Base-by-base conservation (phyloP, 192 early-diverging fungal species). In the Coemansia asiatica region DNA sequence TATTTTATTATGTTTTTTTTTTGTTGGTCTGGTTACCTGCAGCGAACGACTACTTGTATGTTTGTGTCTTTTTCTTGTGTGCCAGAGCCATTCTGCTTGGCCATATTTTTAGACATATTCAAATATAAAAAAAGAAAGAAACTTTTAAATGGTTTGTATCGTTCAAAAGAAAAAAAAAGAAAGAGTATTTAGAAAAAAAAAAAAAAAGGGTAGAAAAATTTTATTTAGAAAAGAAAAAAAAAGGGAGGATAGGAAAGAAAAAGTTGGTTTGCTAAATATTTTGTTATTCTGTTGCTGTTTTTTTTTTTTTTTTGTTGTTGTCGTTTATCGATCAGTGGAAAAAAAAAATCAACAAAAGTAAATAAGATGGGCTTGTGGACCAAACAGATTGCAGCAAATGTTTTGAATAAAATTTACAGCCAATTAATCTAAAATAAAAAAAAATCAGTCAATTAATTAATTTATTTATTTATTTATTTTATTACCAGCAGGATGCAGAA, bases 11-110 rank as follows among this genome's bases (percentile, higher is more conserved):
- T n/a, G n/a, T n/a, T n/a, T n/a, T n/a, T n/a, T n/a, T n/a, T n/a
- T n/a, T n/a, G n/a, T n/a, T n/a, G n/a, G n/a, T n/a, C n/a, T n/a
- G n/a, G n/a, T 73, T 84, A 90, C 90, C 88, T 81, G 77, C 90
- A 91, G 36, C 91, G 84, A 16, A 93, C 86, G 3, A 91, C 86
- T 0, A 92, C 92, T 64, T 93, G 91, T 31, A 93, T 93, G 58
- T 93, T 92, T 19, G 89, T 84, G 54, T 85, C 90, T 48, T 91
- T 91, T 47, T 80, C 74, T 12, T 77, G 57, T 18, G 54, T 9
- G 2, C 22, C 53, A 1, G 27, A 18, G 58, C 48, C 58, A 35
- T 57, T 64, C 5, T n/a, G 29, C 49, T 55, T 74, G 55, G 38
- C 54, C 49, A 55, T 61, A 10, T 29, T 19, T 13, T n/a, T 71